These are phyloP conservation scores for Penicillium frequentans DNA, from an alignment of 2,329 filamentous ascomycete genomes.

Conservation along the genomic window DNA sequence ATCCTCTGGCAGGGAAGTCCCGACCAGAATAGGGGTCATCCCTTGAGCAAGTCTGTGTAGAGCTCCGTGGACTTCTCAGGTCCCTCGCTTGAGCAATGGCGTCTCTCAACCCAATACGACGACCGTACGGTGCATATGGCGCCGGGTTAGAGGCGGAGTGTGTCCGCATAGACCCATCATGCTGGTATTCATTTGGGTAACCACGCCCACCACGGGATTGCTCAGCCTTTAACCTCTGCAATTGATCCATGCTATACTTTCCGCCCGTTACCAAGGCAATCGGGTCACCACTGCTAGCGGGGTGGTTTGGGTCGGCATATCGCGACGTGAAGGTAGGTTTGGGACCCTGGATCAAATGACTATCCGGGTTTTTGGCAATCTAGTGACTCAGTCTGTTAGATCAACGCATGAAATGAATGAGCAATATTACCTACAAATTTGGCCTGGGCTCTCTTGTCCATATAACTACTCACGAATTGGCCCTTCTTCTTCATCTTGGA, in stretches of 20 bases:
- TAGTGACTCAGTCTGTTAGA: constrained; percentile 8
- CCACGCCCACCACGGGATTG: not conserved
- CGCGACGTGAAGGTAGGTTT: constrained; percentile 46
- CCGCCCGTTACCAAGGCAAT: constrained; percentile 51
- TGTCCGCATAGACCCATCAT: not conserved
- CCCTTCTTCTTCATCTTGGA: constrained; percentile 18
- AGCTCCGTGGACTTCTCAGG: not conserved
- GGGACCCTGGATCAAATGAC: constrained; percentile 34
- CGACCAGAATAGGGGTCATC: not conserved
- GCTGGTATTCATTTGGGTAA: not conserved
- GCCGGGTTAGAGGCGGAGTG: constrained; percentile 1
- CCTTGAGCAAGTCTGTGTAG: not conserved
- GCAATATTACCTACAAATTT: constrained; percentile 38
- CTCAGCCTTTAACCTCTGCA: constrained; percentile 9
- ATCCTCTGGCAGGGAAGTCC: not conserved
- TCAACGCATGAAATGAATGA: not conserved
- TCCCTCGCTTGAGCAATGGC: constrained; percentile 3
- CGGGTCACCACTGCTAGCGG: constrained; percentile 51
- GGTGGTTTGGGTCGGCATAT: constrained; percentile 54
- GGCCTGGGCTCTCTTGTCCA: constrained; percentile 51
- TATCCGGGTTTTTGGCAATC: constrained; percentile 43
- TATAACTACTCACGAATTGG: constrained; percentile 48
- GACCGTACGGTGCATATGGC: constrained; percentile 11
- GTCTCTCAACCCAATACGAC: constrained; percentile 2
- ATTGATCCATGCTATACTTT: constrained; percentile 29